Evolutionary conservation across 2,329 filamentous ascomycete species (phyloP).

Genomic region (Metarhizium anisopliae): DNA sequence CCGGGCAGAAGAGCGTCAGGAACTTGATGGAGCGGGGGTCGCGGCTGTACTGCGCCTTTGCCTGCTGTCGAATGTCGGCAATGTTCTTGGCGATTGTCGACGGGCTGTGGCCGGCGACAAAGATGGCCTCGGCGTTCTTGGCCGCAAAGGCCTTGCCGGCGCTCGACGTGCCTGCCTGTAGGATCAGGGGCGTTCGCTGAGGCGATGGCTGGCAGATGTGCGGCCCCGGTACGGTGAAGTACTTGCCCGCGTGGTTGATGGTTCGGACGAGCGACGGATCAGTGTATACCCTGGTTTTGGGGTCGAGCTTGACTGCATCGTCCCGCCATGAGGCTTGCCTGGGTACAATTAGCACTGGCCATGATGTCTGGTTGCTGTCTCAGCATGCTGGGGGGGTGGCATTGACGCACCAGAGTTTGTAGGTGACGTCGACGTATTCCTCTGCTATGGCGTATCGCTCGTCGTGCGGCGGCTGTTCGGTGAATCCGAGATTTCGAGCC

Average conservation of each 20-base stretch:
- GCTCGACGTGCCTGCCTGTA: constrained; percentile 55
- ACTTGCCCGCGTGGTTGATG: constrained; percentile 54
- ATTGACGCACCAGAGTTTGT: constrained; percentile 48
- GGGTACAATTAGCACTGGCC: no score
- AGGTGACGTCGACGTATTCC: constrained; percentile 48
- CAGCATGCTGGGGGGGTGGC: background rate
- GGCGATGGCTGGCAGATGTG: constrained; percentile 53
- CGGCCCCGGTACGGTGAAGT: constrained; percentile 49
- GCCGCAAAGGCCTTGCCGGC: constrained; percentile 52
- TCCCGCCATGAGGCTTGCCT: constrained; percentile 46
- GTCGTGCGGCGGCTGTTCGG: constrained; percentile 38
- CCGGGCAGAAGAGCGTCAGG: constrained; percentile 46
- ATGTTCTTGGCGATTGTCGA: constrained; percentile 45
- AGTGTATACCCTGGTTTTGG: constrained; percentile 38
- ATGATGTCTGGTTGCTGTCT: background rate
- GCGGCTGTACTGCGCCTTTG: constrained; percentile 37
- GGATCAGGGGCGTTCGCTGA: constrained; percentile 54
- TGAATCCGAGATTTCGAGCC: constrained; percentile 51
- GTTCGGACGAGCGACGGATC: constrained; percentile 41
- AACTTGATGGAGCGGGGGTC: constrained; percentile 51
- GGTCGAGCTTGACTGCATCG: constrained; percentile 49
- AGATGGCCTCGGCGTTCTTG: constrained; percentile 56
- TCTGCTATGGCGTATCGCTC: constrained; percentile 51
- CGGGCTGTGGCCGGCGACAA: constrained; percentile 50
- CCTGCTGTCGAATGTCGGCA: constrained; percentile 44